phyloP scores from a whole-genome alignment of 306 rosid genomes.

The Quercus engelmannii region DNA sequence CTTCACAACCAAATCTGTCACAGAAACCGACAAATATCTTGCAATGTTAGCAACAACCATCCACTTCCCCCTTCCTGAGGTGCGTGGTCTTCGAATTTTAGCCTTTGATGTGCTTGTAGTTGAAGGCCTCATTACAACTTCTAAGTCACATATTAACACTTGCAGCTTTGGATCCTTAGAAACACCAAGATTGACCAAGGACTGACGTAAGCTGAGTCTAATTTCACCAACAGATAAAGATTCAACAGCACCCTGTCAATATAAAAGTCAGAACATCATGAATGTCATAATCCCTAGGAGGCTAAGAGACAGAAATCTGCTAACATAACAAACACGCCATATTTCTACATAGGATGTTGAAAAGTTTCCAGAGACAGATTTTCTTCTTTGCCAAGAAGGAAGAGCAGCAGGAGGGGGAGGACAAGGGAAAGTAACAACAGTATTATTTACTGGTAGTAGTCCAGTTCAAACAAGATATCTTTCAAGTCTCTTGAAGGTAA shows the following conservation, averaged over 20 bases:
- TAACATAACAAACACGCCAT: slow-evolving; percentile 20
- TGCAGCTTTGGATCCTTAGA: slow-evolving; percentile 94
- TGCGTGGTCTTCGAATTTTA: slow-evolving; percentile 61
- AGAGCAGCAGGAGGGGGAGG: too few species aligned
- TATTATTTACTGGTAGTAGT: not conserved
- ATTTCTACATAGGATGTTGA: not conserved
- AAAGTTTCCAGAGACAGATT: not conserved
- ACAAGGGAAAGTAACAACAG: not conserved
- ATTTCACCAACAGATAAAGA: slow-evolving; percentile 94
- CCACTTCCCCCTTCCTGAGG: slow-evolving; percentile 92
- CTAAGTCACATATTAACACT: slow-evolving; percentile 87
- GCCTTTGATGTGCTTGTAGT: slow-evolving; percentile 46
- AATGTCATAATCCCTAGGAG: slow-evolving; percentile 18
- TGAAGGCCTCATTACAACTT: slow-evolving; percentile 87
- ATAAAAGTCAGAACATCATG: slow-evolving; percentile 27
- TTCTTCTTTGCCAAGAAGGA: not conserved
- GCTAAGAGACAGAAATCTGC: slow-evolving; percentile 12
- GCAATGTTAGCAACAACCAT: slow-evolving; percentile 85
- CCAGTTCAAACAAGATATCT: not conserved
- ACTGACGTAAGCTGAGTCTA: slow-evolving; percentile 87
- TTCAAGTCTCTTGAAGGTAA: not conserved
- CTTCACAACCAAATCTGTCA: slow-evolving; percentile 91
- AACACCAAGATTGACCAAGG: slow-evolving; percentile 82
- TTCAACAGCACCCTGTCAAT: slow-evolving; percentile 85
- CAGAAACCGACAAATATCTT: slow-evolving; percentile 82